A percentile compares a stretch with the other conserved stretches of the same genome.
These are phyloP conservation scores for Vigna mungo DNA, from an alignment of 306 rosid genomes.

Conservation along the genomic window DNA sequence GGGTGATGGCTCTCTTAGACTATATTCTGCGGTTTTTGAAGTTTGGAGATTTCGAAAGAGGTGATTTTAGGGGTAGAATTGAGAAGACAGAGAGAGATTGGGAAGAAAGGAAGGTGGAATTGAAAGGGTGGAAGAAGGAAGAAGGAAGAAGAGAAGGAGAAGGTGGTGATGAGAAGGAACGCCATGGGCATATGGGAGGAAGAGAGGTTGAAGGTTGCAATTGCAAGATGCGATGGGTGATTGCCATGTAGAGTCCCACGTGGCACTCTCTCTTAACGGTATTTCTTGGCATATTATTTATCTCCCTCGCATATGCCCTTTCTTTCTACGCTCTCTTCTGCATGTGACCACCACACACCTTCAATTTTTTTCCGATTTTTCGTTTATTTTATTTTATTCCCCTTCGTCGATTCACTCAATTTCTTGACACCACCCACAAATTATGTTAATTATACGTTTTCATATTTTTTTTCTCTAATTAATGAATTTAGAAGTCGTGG, in stretches of 20 bases:
- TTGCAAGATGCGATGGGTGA: constrained; percentile 72
- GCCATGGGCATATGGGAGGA: constrained; percentile 44
- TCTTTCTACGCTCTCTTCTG: neutral
- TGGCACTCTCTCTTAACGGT: constrained; percentile 70
- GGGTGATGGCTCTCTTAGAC: constrained; percentile 21
- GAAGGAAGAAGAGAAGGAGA: constrained; percentile 15
- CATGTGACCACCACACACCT: constrained; percentile 3
- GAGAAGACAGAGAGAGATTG: neutral
- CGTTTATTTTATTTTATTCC: too few relatives aligned
- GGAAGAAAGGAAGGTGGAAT: constrained; percentile 21
- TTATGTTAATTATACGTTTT: neutral
- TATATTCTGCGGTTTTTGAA: neutral
- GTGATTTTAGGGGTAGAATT: neutral
- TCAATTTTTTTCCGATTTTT: neutral
- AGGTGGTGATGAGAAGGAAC: constrained; percentile 56
- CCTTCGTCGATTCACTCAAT: neutral
- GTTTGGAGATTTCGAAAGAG: constrained; percentile 15
- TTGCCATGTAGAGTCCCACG: constrained; percentile 84
- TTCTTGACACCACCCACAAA: neutral
- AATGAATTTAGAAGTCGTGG: neutral
- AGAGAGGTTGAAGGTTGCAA: constrained; percentile 35
- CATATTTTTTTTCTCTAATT: neutral
- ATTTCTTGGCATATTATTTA: constrained; percentile 70
- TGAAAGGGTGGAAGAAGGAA: neutral
- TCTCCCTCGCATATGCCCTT: constrained; percentile 71